Evolutionary conservation across 2,329 filamentous ascomycete genomes (phyloP).

Genomic region (Trichophyton simii): DNA sequence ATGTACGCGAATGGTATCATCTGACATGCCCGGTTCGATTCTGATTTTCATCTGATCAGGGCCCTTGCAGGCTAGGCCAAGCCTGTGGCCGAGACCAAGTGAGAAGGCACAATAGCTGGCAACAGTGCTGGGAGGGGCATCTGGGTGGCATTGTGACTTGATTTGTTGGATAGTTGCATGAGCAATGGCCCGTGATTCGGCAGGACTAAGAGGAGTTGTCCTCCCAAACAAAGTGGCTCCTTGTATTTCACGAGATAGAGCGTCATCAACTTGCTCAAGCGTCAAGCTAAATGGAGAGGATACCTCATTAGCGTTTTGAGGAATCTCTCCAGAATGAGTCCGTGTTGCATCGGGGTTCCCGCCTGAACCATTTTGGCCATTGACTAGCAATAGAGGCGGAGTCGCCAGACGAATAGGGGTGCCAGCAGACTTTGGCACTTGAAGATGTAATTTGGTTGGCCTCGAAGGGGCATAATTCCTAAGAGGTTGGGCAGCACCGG

Average conservation of each 20-base stretch:
- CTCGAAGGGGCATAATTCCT: slow-evolving; percentile 16
- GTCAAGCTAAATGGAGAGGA: slow-evolving; percentile 13
- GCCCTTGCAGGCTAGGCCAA: slow-evolving; percentile 21
- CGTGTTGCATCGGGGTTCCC: background rate
- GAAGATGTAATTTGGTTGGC: slow-evolving; percentile 31
- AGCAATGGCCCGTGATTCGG: slow-evolving; percentile 25
- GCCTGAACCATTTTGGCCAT: background rate
- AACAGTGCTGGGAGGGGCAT: slow-evolving; percentile 16
- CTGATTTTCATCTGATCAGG: slow-evolving; percentile 20
- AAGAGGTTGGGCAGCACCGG: slow-evolving; percentile 16
- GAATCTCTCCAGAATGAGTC: background rate
- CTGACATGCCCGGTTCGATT: slow-evolving; percentile 11
- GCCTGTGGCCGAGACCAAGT: slow-evolving; percentile 26
- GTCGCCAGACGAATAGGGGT: slow-evolving; percentile 33
- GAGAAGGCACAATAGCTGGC: slow-evolving; percentile 23
- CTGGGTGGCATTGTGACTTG: slow-evolving; percentile 19
- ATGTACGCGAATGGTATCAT: background rate
- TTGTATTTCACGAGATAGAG: slow-evolving; percentile 23
- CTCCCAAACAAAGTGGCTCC: slow-evolving; percentile 22
- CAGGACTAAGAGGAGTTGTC: slow-evolving; percentile 16
- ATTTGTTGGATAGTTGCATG: slow-evolving; percentile 22
- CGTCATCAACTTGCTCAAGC: slow-evolving; percentile 22
- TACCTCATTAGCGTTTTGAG: background rate
- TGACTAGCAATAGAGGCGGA: slow-evolving; percentile 30
- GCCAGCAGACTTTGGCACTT: slow-evolving; percentile 30